Base-by-base conservation (phyloP, 1,284 basidiomycete genomes). In the Boletellus deceptivus region DNA sequence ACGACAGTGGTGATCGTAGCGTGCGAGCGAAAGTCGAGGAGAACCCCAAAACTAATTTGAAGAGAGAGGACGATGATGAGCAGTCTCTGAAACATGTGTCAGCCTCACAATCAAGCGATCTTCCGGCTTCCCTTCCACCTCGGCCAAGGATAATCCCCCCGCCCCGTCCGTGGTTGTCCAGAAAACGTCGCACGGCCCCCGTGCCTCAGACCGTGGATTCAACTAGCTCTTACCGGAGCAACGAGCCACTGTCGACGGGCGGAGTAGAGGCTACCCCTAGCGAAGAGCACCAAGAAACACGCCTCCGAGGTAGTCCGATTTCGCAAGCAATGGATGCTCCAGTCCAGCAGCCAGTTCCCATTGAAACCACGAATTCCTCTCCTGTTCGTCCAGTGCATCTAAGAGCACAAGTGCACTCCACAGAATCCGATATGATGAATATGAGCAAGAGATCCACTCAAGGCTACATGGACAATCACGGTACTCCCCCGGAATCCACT, bases 21-120 rank as follows among this genome's bases (percentile, higher is more conserved):
- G 65, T 52, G n/a, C 60, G 56, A 13, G 54, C n/a, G 38, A 69
- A 68, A 40, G 48, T 3, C 40, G 68, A 69, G 46, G 67, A 54
- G 14, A 27, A 16, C 2, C 18, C 33, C 1, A 14, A 13, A 6
- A 11, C 43, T 16, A 5, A 6, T 37, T 3, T 48, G 27, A 63
- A 61, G 48, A 47, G 8, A 27, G 63, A 68, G 46, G 58, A 56
- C 17, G 20, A 37, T 13, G 52, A 53, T 16, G 51, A 55, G 3
- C 50, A 27, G 8, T 18, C 41, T 18, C 45, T 16, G 16, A 34
- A 52, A 34, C 41, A 45, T 13, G 29, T 48, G 20, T 36, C 13
- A 29, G 24, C 38, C 24, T 29, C 40, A 6, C 17, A 13, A 25
- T 17, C 18, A 18, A 43, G 10, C 4, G 39, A 44, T 29, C 44